Evolutionary conservation across 345 rosid genomes (phyloP), one percentile per base, ranked within the genome.

Genomic region (Psidium friedrichsthalianum): DNA sequence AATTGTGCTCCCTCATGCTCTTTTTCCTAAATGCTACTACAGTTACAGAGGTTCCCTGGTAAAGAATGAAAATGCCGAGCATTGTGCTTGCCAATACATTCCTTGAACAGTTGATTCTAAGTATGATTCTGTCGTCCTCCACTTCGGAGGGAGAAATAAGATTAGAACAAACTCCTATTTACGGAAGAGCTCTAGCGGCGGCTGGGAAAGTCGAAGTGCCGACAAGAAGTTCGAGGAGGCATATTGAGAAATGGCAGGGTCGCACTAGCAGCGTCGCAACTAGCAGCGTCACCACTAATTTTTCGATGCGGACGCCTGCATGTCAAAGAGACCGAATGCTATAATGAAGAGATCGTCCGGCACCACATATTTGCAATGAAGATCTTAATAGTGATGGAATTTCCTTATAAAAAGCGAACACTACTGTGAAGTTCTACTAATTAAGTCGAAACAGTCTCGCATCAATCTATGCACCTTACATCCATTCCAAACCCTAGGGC

Each of bases 211-310:
- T n/a, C n/a, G n/a, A n/a, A n/a, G n/a, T n/a, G n/a, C n/a, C n/a
- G n/a, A n/a, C n/a, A n/a, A n/a, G n/a, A n/a, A n/a, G n/a, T 64
- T 89, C 87, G 85, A 44, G 85, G 82, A 13, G 88, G 84, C 82
- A 84, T 47, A 78, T 74, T 82, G 82, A 89, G 88, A 83, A 86
- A 61, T 53, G 85, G 82, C 47, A 56, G 74, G 51, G n/a, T n/a
- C n/a, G n/a, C n/a, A n/a, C n/a, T n/a, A n/a, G n/a, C n/a, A n/a
- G n/a, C n/a, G 84, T 82, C 20, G 86, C 53, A 21, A 84, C 40
- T 40, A 85, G 74, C 82, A 89, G 56, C 47, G 83, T 64, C 42
- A 52, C 52, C 56, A 74, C 8, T 57, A 86, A 84, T 49, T 74
- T 83, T 61, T n/a, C n/a, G n/a, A n/a, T 76, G 64, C 64, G 22